phyloP scores from a whole-genome alignment of 2,329 filamentous ascomycete genomes.

The Fusarium camptoceras region DNA sequence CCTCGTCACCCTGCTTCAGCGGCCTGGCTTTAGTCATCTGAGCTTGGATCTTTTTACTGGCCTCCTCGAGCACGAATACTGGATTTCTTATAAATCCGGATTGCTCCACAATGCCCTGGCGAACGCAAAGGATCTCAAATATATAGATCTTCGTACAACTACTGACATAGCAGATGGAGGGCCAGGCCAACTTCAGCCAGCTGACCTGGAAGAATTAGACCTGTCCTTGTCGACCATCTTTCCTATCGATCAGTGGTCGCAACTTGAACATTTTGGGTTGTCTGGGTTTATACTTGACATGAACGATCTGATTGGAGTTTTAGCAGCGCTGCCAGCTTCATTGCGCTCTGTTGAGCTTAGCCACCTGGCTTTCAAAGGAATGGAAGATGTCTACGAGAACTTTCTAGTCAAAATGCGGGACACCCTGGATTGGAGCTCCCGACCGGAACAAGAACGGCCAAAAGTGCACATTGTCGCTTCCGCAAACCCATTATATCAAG shows the following conservation, averaged over 20 bases:
- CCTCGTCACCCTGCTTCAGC: neutral
- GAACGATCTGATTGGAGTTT: neutral
- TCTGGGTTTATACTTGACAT: neutral
- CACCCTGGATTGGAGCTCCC: slow-evolving; percentile 1
- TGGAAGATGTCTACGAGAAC: neutral
- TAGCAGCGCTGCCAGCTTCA: neutral
- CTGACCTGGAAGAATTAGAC: neutral
- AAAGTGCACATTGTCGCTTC: neutral
- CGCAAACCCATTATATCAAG: neutral
- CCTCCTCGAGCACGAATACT: neutral
- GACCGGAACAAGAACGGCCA: neutral
- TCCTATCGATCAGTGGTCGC: neutral
- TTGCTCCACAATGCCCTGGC: neutral
- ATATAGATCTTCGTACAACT: neutral
- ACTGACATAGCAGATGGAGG: neutral
- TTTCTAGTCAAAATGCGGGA: neutral
- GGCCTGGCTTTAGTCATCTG: slow-evolving; percentile 1
- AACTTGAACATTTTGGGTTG: neutral
- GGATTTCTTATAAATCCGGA: neutral
- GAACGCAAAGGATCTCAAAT: neutral
- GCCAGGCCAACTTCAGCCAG: neutral
- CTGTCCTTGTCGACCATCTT: neutral
- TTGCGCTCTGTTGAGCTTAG: neutral
- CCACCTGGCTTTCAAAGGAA: neutral
- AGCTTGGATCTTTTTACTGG: neutral